phyloP scores from a whole-genome alignment of 129 eudicot species.

The sunflower (Helianthus annuus) region DNA sequence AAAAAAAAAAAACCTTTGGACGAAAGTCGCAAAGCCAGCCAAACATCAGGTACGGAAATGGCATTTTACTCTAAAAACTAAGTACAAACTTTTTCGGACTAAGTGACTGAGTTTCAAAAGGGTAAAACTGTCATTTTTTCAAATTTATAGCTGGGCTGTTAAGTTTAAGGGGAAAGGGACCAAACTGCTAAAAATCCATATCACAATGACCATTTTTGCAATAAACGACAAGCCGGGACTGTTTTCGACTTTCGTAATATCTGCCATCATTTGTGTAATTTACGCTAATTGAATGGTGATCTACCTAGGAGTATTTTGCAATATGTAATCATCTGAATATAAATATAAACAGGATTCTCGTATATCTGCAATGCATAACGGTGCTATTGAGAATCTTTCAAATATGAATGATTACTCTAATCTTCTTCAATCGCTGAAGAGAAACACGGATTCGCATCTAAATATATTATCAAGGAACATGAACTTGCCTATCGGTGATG shows the following conservation, averaged over 20 bases:
- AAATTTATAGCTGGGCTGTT: neutral
- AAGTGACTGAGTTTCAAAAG: neutral
- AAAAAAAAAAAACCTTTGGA: too few species aligned
- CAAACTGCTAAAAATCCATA: neutral
- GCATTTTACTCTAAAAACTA: neutral
- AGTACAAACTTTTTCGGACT: neutral
- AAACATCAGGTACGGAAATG: too few species aligned
- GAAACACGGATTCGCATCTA: conserved; percentile 58
- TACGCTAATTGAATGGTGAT: neutral
- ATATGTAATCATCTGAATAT: conserved; percentile 2
- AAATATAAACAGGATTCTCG: conserved; percentile 50
- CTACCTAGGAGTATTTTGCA: neutral
- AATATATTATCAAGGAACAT: conserved; percentile 51
- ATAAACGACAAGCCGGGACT: neutral
- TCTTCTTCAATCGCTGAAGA: conserved; percentile 66
- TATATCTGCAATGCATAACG: conserved; percentile 41
- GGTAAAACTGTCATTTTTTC: neutral
- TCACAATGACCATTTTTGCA: neutral
- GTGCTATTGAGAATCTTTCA: conserved; percentile 51
- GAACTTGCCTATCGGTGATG: conserved; percentile 46
- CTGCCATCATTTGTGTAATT: neutral
- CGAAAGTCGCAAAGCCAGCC: too few species aligned
- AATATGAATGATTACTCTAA: conserved; percentile 55
- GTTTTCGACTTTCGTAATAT: neutral
- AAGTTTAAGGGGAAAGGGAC: neutral